Evolutionary conservation across 306 rosid species (phyloP).

Genomic region (Oxytropis ochrocephala): DNA sequence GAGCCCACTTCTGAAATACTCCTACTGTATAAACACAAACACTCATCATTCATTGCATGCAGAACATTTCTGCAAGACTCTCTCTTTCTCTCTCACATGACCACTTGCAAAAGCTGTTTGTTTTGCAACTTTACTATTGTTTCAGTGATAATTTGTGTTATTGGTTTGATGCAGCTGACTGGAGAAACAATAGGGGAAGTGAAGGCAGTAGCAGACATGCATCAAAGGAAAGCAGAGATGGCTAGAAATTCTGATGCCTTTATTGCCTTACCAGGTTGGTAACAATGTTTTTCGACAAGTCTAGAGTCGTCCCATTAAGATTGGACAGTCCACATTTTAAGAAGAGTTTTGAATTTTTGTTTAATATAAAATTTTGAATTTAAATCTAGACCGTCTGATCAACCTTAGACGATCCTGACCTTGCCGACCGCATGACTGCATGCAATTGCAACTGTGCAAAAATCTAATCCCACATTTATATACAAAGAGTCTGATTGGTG

Average conservation of each 20-base stretch:
- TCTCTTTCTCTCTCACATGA: background rate
- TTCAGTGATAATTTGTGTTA: constrained; percentile 28
- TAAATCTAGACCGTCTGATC: too few relatives aligned
- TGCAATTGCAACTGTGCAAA: too few relatives aligned
- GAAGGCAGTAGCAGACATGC: constrained; percentile 98
- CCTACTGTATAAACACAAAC: background rate
- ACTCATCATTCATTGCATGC: constrained; percentile 30
- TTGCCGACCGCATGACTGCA: too few relatives aligned
- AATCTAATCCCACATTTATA: too few relatives aligned
- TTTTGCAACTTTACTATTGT: background rate
- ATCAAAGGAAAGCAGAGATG: constrained; percentile 99
- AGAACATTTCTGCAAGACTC: background rate
- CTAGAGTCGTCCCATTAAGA: too few relatives aligned
- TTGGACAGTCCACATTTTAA: too few relatives aligned
- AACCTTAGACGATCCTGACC: too few relatives aligned
- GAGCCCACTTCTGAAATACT: constrained; percentile 24
- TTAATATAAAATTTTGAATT: too few relatives aligned
- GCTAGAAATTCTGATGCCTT: constrained; percentile 93
- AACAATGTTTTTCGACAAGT: background rate
- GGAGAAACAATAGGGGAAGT: constrained; percentile 98
- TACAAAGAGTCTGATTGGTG: too few relatives aligned
- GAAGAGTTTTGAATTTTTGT: too few relatives aligned
- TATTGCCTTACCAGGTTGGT: constrained; percentile 95
- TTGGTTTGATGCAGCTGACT: constrained; percentile 58
- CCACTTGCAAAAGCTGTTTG: background rate